phyloP scores from a whole-genome alignment of 495 filamentous ascomycete species.

The Neurospora tetrasperma region DNA sequence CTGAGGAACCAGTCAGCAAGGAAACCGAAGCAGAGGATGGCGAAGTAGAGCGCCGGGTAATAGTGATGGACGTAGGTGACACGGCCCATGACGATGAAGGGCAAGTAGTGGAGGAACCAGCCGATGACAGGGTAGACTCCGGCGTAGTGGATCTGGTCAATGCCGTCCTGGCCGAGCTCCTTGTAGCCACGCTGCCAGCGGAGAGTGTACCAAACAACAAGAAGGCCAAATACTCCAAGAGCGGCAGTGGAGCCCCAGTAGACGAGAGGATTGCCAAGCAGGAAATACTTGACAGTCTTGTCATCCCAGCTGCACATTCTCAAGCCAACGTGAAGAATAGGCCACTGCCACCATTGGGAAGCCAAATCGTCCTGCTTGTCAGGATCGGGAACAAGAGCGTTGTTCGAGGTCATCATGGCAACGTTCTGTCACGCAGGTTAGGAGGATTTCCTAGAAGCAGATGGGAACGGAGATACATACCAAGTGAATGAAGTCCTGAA shows the following conservation, averaged over 20 bases:
- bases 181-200: conserved; percentile 93
- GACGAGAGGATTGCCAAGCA: conserved; percentile 90
- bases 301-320: conserved; percentile 99
- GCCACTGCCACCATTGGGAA: conserved; percentile 98
- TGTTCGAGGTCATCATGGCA: conserved; percentile 99
- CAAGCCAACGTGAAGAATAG: conserved; percentile 84
- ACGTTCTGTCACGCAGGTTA: conserved; percentile 50
- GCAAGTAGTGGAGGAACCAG: conserved; percentile 93
- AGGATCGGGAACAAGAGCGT: conserved; percentile 92
- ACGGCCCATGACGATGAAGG: conserved; percentile 93
- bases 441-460: not conserved
- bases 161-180: conserved; percentile 67
- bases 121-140: conserved; percentile 86
- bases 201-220: conserved; percentile 76
- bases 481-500: conserved; percentile 92
- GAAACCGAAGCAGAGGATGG: conserved; percentile 84
- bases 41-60: conserved; percentile 97
- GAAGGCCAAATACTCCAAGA: conserved; percentile 57
- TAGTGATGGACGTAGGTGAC: conserved; percentile 99
- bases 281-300: conserved; percentile 90
- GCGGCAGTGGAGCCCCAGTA: conserved; percentile 89
- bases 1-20: conserved; percentile 72
- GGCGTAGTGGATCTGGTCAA: conserved; percentile 89
- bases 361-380: conserved; percentile 98
- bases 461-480: conserved; percentile 7